Base-by-base conservation (phyloP, 164 flowering plant species). In the Vitis riparia region DNA sequence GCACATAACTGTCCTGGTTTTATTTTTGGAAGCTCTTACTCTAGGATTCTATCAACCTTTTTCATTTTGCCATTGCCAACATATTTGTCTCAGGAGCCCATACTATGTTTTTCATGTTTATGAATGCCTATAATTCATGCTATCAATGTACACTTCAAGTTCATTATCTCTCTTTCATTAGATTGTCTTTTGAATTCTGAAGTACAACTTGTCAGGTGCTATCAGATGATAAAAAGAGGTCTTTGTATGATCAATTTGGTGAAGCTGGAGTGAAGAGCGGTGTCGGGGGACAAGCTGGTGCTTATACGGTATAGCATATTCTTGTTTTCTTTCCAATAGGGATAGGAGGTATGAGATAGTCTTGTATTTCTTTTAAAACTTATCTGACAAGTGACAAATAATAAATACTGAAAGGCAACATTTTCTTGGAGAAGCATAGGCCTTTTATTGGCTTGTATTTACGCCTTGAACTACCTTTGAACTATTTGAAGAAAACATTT, bases 141-240 rank as follows among this genome's bases (percentile, higher is more conserved):
- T 57, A 17, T 27, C 19, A 5, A 49, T 12, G 2, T 19, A 7
- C 27, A 16, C 23, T 60, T 59, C 9, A 68, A 63, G 23, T 11
- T 1, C 29, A 59, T 37, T 47, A 19, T 58, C 17, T 66, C 67
- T 66, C 14, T 72, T 53, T 17, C 55, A 53, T 62, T 8, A 51
- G 53, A 66, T 65, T 73, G 30, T 63, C 63, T 80, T 75, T 80
- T 80, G 77, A 83, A 79, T 79, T 77, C 84, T 87, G 86, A 86
- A 78, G 77, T 78, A 62, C 73, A 69, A 68, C 71, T 73, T 87
- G 84, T 80, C 99, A 95, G 99, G 97, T 95, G 81, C 82, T 93
- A 80, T 93, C 99, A 83, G 99, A 95, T 86, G 99, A 95, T 75
- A 78, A 93, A 80, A 93, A 95, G 81, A 88, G 99, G 79, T 85